phyloP scores from a whole-genome alignment of 345 rosid genomes.

The Hibiscus mutabilis region DNA sequence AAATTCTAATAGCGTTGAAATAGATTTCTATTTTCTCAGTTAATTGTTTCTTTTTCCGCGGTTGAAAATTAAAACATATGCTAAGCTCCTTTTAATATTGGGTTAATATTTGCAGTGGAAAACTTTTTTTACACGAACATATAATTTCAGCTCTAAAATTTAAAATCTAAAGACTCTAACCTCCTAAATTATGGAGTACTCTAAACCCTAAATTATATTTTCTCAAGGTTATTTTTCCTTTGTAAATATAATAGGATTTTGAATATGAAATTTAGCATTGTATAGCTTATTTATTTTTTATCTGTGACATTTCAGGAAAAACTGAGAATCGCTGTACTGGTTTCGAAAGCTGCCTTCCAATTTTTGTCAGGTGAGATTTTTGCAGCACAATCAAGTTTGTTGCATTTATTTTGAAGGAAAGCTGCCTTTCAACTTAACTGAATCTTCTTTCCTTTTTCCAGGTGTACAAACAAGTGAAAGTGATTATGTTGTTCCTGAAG shows the following conservation, averaged over 20 bases:
- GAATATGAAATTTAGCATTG: not conserved
- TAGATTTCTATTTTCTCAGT: not conserved
- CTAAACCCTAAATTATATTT: no score
- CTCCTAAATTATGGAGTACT: no score
- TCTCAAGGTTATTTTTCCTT: no score
- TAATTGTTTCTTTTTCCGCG: not conserved
- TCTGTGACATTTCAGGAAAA: constrained; percentile 52
- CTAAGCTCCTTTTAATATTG: not conserved
- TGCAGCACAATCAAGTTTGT: not conserved
- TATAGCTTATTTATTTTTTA: not conserved
- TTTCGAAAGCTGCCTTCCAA: constrained; percentile 88
- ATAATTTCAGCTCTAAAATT: no score
- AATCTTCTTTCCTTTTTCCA: constrained; percentile 17
- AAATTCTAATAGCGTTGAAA: no score
- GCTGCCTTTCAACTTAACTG: not conserved
- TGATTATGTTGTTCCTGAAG: constrained; percentile 70
- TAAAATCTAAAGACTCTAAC: no score
- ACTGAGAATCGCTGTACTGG: constrained; percentile 76
- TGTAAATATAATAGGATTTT: not conserved
- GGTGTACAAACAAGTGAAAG: constrained; percentile 72
- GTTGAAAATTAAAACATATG: not conserved
- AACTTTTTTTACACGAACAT: no score
- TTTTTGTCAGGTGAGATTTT: constrained; percentile 56
- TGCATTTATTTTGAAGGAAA: not conserved
- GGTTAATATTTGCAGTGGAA: no score